A percentile compares a stretch with the other conserved stretches of the same genome.
Conservation (phyloP, 306 rosid genomes). For the Vachellia pachyceras region DNA sequence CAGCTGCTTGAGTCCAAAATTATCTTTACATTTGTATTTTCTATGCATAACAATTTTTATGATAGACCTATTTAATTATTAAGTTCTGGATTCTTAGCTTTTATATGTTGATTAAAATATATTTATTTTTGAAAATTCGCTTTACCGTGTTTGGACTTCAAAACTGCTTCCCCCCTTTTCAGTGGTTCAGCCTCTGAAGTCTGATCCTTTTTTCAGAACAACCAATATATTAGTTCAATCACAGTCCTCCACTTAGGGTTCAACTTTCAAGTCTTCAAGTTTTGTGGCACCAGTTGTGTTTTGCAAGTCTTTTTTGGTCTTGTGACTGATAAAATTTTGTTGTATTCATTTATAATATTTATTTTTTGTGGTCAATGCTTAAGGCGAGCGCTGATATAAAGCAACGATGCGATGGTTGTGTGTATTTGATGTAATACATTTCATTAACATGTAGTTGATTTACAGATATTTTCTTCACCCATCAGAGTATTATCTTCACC, state of each 20-base stretch:
- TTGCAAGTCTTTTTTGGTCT: neutral
- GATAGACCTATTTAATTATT: neutral
- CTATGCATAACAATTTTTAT: neutral
- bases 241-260: neutral
- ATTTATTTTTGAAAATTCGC: neutral
- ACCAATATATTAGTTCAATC: neutral
- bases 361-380: neutral
- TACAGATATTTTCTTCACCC: too few relatives aligned
- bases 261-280: neutral
- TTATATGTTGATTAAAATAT: neutral
- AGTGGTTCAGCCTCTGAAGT: neutral
- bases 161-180: neutral
- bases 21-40: neutral
- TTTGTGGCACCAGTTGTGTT: neutral
- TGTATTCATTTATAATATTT: too few relatives aligned
- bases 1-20: neutral
- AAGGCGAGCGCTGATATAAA: neutral
- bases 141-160: neutral
- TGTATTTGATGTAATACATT: neutral
- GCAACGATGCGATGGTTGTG: neutral
- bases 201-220: neutral
- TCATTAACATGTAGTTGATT: neutral
- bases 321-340: neutral
- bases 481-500: too few relatives aligned
- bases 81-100: neutral